Base-by-base conservation (phyloP, 2,329 filamentous ascomycete species). In the Colletotrichum filicis region DNA sequence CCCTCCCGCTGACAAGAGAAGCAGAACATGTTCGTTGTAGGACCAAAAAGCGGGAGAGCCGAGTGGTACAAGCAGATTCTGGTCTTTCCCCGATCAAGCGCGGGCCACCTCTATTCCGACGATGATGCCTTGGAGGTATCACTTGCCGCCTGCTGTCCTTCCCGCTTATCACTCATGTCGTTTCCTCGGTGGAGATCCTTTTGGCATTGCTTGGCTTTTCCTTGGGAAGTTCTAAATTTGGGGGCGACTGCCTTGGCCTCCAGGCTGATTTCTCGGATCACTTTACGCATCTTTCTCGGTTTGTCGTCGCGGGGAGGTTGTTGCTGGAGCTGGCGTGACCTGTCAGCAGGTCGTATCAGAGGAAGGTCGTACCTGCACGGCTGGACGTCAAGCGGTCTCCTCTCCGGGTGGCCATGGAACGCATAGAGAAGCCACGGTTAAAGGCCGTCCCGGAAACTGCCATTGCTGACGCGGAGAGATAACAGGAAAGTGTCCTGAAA, bases 81-180 rank as follows among this genome's bases (percentile, higher is more conserved):
- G 35, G 9, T 14, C 53, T 42, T 42, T 35, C 30, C 28, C 24
- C 4, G n/a, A 14, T 32, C 30, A 14, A 46, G 37, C 37, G 35
- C 65, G 58, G 65, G 22, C 26, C 69, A 46, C 22, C n/a, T n/a
- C 12, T 52, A n/a, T 42, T 46, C 70, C 35, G 71, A n/a, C 14
- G 49, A 66, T 73, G 66, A 70, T 73, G 56, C 61, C 28, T 35
- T 32, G 16, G 46, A 30, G 37, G 66, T 73, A 6, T 71, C 61
- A 73, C 4, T 58, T 73, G 24, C 71, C 67, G 71, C 71, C 63
- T 35, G 22, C 56, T 22, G 32, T 30, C 37, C 37, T 35, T 60
- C 8, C 11, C 42, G 14, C 12, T 19, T 24, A 12, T 35, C 42
- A 11, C 4, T 19, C 11, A 22, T 32, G 6, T 32, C 24, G 4